These are phyloP conservation scores for Huntiella savannae DNA, from an alignment of 2,329 filamentous ascomycete species.

Conservation along the genomic window DNA sequence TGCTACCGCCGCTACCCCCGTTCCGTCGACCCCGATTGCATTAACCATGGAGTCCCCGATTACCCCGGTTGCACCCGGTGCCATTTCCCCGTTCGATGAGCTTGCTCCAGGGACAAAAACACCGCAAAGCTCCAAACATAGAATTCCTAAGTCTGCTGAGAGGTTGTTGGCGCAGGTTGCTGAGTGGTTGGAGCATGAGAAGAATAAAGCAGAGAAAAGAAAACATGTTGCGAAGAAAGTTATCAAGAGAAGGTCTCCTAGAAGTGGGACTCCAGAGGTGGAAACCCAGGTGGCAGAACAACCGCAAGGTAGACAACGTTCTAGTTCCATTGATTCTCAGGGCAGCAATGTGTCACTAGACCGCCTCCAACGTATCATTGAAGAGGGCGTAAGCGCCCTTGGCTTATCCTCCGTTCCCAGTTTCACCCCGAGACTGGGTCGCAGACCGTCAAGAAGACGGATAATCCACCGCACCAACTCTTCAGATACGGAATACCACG, in stretches of 20 bases:
- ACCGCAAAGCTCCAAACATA: slow-evolving; percentile 4
- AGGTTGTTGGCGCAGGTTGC: slow-evolving; percentile 54
- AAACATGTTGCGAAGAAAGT: slow-evolving; percentile 21
- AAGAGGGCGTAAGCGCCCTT: slow-evolving; percentile 40
- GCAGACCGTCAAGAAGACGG: slow-evolving; percentile 24
- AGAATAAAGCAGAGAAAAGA: slow-evolving; percentile 37
- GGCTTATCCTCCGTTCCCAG: slow-evolving; percentile 29
- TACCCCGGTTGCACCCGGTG: slow-evolving; percentile 15
- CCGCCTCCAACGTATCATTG: slow-evolving; percentile 60
- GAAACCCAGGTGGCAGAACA: background rate
- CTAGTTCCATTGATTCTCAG: slow-evolving; percentile 43
- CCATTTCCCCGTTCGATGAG: background rate
- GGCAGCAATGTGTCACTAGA: slow-evolving; percentile 53
- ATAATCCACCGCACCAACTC: slow-evolving; percentile 29
- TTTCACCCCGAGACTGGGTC: slow-evolving; percentile 23
- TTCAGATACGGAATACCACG: slow-evolving; percentile 70
- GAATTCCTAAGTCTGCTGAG: slow-evolving; percentile 20
- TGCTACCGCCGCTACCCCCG: slow-evolving; percentile 15
- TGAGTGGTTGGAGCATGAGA: slow-evolving; percentile 71
- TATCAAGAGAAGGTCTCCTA: slow-evolving; percentile 22
- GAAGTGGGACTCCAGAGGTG: background rate
- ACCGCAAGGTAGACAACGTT: slow-evolving; percentile 17
- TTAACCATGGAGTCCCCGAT: background rate
- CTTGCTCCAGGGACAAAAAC: slow-evolving; percentile 12
- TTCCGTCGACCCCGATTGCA: background rate